Base-by-base conservation (phyloP, 371 early-diverging fungal species). In the Paraphysoderma sedebokerense region DNA sequence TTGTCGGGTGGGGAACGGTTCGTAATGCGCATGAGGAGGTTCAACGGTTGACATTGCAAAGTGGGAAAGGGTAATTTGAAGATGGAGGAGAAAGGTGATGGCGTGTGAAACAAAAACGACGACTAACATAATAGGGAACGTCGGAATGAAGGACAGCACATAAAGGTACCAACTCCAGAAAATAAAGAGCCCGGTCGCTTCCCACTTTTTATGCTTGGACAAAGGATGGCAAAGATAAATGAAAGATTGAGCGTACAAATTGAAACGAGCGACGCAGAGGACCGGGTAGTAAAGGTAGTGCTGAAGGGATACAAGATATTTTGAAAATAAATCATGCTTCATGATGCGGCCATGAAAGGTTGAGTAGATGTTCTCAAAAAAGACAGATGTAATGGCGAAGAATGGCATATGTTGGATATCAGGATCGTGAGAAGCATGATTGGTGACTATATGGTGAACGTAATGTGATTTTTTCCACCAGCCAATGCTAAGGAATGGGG, bases 381-480 rank as follows among this genome's bases (percentile, higher is more conserved):
- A 76, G 26, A 74, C 66, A 33, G 82, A 76, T 11, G 86, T 77
- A 45, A 93, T 70, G 19, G 96, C 92, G 48, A 92, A 71, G 65
- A 95, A 90, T 30, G 96, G 96, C 61, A 95, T 44, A 56, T 91
- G 96, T 63, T 95, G 96, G 53, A 95, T 90, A 62, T 95, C 93
- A 0, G 96, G 93, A 60, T 95, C 96, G 66, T 92, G 82, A 56
- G 86, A 85, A 0, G 79, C 77, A 56, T 85, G 75, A 62, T 86
- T 87, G 52, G 88, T 86, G 38, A 84, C 72, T 37, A 87, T 80
- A 59, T 87, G 95, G 63, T 95, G 95, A 17, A 91, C 87, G 59
- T 92, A 85, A 62, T 95, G 96, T 60, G 73, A 85, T 49, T 80
- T 71, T 58, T 91, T 92, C 96, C 96, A 95, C 93, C 96, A 95